Evolutionary conservation across 2,329 filamentous ascomycete species (phyloP), one percentile per base, ranked within the genome.

Genomic region (Trichoderma asperellum): DNA sequence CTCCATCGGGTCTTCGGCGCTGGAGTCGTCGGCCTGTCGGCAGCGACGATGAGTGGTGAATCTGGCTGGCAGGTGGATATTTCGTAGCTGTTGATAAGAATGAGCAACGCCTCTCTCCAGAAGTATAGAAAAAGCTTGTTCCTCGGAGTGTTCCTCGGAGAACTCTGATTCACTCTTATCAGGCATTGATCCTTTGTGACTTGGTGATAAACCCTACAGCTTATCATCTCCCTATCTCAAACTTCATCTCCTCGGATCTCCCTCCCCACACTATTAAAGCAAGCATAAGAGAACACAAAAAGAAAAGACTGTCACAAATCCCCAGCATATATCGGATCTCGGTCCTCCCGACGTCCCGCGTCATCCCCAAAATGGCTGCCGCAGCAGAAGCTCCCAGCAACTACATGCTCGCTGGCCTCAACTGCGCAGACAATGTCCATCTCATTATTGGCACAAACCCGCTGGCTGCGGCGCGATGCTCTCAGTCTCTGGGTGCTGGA

Each of bases 401-500:
- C 58, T 35, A 61, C 37, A 56, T 96, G 63, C 88, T 96, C 59
- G 91, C 92, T 57, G 89, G 92, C 60, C 85, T 91, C 73, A 89
- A 94, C 77, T 90, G 89, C 76, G 85, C 85, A 62, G 86, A 83
- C 59, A 91, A 93, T 76, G 80, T 94, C 52, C 96, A 99, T 79
- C 85, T 99, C 69, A 88, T 99, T 75, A 81, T 98, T 72, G 96
- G 96, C 70, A 90, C 91, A 40, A 96, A 94, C 76, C 89, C 95
- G 16, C 86, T 99, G 52, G 95, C 96, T n/a, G 91, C 91, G 64
- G 88, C 93, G 37, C 88, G 96, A 74, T 96, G 92, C 81, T 83
- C 87, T 14, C 92, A 93, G 76, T 94, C 93, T 3, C 81, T 97
- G 62, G 88, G 91, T 75, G 92, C 93, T 18, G 95, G 95, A 74